Base-by-base conservation (phyloP, 2,329 filamentous ascomycete species). In the Albifimbria verrucaria region DNA sequence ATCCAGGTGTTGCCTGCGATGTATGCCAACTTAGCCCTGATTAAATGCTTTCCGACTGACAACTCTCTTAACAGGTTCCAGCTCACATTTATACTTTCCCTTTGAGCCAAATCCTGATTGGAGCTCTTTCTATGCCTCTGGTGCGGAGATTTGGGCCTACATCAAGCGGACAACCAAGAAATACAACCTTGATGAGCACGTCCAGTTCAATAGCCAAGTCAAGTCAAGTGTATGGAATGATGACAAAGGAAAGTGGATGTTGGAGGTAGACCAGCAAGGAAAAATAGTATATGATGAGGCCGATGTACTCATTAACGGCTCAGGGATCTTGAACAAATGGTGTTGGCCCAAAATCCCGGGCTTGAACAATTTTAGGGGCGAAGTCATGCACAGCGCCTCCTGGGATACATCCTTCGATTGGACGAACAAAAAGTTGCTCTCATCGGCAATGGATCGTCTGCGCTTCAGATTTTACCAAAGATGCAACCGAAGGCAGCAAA, bases 391-490 rank as follows among this genome's bases (percentile, higher is more conserved):
- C 61, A 80, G 75, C 1, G 79, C 11, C 61, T n/a, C 42, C 1
- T 59, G 55, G 55, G 49, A 54, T 4, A 1, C 26, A 11, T 48
- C 44, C 2, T 12, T 78, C 22, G 69, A 78, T 44, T 67, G 78
- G 3, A 59, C 55, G 2, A 72, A 67, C 23, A 78, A 77, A 65
- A 64, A 17, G 73, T 80, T 15, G 78, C 73, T 4, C 64, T 82
- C 7, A 79, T 83, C 46, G 80, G 79, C 4, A 78, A 63, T 21
- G 79, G 79, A 0, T 75, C 77, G 15, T 77, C 76, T 12, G 78
- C 74, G 11, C 76, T 82, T 11, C 79, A 81, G 60, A 69, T 81
- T 3, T 67, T 77, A 6, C 73, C 75, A 2, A 64, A 65, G 6
- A 72, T 77, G 43, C 72, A 76, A 59, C 65, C 70, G 3, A 21